Conservation (phyloP, 352 stramenopile genomes). For the Aphanomyces euteiches region DNA sequence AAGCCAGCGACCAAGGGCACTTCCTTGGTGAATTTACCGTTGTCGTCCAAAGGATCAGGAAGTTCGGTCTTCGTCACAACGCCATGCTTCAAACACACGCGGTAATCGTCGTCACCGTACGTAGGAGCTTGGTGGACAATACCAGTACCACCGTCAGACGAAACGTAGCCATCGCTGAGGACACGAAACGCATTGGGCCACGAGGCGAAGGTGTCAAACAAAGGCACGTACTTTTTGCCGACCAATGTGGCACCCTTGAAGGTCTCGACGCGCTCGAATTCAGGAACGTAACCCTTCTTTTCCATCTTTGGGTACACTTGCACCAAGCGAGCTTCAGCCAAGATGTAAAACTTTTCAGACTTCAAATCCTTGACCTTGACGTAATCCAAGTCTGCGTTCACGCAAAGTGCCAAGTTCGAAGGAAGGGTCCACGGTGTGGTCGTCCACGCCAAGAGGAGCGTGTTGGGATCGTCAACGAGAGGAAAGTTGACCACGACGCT, state of each 20-base stretch:
- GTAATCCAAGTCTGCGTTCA: conserved; percentile 96
- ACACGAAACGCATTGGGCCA: conserved; percentile 93
- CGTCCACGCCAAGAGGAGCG: conserved; percentile 96
- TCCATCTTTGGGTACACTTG: conserved; percentile 97
- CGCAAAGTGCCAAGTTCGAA: conserved; percentile 97
- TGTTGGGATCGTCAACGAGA: conserved; percentile 78
- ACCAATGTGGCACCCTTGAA: conserved; percentile 92
- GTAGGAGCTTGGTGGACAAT: conserved; percentile 98
- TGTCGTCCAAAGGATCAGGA: conserved; percentile 96
- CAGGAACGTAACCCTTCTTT: conserved; percentile 95
- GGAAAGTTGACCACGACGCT: conserved; percentile 97
- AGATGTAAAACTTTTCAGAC: conserved; percentile 89
- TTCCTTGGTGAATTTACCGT: conserved; percentile 92
- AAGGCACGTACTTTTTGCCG: conserved; percentile 93
- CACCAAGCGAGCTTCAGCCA: conserved; percentile 89
- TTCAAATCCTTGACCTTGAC: conserved; percentile 96
- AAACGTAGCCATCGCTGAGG: conserved; percentile 97
- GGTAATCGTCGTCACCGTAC: conserved; percentile 99
- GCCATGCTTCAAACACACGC: conserved; percentile 94
- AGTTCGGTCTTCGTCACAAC: conserved; percentile 94
- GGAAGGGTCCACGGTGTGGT: conserved; percentile 99
- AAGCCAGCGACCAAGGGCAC: conserved; percentile 92
- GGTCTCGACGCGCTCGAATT: conserved; percentile 90
- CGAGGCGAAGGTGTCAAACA: conserved; percentile 95
- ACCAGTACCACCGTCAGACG: conserved; percentile 93